Conservation (phyloP, 2,329 filamentous ascomycete genomes). For the Colletotrichum chrysophilum region DNA sequence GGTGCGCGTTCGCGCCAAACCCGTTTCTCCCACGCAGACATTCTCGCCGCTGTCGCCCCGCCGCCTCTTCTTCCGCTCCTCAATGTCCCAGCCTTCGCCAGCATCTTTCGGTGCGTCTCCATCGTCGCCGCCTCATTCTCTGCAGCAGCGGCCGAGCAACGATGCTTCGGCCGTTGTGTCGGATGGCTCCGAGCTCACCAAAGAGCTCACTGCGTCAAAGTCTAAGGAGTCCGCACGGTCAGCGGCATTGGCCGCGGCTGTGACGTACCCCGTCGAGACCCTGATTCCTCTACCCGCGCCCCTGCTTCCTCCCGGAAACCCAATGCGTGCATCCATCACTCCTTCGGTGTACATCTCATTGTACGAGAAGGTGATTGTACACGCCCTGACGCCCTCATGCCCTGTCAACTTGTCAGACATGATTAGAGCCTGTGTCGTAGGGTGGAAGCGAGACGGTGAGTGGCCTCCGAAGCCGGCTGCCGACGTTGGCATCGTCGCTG, state of each 20-base stretch:
- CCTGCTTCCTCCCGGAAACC: conserved; percentile 74
- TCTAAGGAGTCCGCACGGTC: conserved; percentile 38
- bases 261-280: conserved; percentile 58
- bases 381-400: conserved; percentile 80
- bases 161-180: conserved; percentile 43
- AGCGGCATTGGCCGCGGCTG: conserved; percentile 21
- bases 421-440: conserved; percentile 79
- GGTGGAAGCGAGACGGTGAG: conserved; percentile 92
- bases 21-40: conserved; percentile 41
- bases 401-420: conserved; percentile 88
- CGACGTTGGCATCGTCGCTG: conserved; percentile 45
- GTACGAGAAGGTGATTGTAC: conserved; percentile 86
- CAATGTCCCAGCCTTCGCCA: conserved; percentile 45
- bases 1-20: conserved; percentile 58
- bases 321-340: conserved; percentile 78
- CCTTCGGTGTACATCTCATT: conserved; percentile 79
- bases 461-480: conserved; percentile 76
- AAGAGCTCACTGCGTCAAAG: conserved; percentile 35
- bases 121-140: conserved; percentile 21
- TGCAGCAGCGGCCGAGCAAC: conserved; percentile 26
- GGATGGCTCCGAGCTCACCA: conserved; percentile 47
- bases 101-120: conserved; percentile 26
- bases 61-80: conserved; percentile 56
- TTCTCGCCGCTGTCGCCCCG: conserved; percentile 50
- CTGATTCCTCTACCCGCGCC: conserved; percentile 77